Conservation (phyloP, 1,284 basidiomycete genomes). For the Trametes hirsuta region DNA sequence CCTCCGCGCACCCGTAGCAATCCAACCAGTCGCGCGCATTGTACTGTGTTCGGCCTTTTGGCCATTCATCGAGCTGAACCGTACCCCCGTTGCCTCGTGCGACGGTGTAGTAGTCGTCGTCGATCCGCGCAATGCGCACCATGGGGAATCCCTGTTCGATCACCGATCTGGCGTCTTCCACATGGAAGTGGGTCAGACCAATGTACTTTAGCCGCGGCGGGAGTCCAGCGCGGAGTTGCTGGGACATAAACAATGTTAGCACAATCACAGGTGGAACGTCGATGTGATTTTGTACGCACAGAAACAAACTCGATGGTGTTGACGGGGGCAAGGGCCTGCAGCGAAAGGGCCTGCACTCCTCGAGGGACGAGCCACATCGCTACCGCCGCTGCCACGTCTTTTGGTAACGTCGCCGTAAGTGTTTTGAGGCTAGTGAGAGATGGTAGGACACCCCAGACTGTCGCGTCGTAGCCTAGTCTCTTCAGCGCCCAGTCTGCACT, state of each 20-base stretch:
- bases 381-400: slow-evolving; percentile 62
- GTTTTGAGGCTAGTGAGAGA: slow-evolving; percentile 51
- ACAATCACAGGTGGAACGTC: not conserved
- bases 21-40: slow-evolving; percentile 65
- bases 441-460: slow-evolving; percentile 72
- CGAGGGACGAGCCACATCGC: slow-evolving; percentile 72
- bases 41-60: slow-evolving; percentile 51
- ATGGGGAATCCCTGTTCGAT: slow-evolving; percentile 63
- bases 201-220: slow-evolving; percentile 59
- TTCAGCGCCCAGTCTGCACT: slow-evolving; percentile 49
- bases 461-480: slow-evolving; percentile 65
- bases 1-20: slow-evolving; percentile 41
- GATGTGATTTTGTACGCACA: slow-evolving; percentile 22
- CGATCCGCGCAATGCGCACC: slow-evolving; percentile 57
- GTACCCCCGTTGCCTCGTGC: slow-evolving; percentile 28
- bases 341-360: slow-evolving; percentile 52
- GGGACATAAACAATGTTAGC: not conserved
- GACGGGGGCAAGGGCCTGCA: slow-evolving; percentile 46
- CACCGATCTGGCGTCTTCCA: slow-evolving; percentile 47
- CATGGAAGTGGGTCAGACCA: slow-evolving; percentile 50
- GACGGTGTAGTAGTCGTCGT: slow-evolving; percentile 60
- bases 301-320: slow-evolving; percentile 36
- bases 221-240: slow-evolving; percentile 65
- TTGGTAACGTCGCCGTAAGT: slow-evolving; percentile 63
- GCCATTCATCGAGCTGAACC: slow-evolving; percentile 50